Conservation (phyloP, 2,329 filamentous ascomycete genomes). For the Penicillium sp. region DNA sequence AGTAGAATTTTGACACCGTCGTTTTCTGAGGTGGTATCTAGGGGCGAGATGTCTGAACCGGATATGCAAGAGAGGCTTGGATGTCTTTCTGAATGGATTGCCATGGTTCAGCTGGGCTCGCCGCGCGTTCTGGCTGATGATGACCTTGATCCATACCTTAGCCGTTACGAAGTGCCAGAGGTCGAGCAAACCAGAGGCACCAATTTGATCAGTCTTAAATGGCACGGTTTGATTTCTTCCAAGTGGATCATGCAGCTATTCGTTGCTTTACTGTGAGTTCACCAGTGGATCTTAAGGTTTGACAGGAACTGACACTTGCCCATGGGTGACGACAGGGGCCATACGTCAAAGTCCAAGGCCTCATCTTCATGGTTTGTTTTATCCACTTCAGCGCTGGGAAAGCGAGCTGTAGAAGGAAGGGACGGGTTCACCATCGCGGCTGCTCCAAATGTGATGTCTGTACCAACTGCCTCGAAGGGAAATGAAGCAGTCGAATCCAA, state of each 20-base stretch:
- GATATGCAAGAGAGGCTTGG: slow-evolving; percentile 57
- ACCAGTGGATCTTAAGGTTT: background rate
- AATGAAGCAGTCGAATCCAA: background rate
- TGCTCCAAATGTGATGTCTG: slow-evolving; percentile 12
- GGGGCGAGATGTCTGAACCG: slow-evolving; percentile 36
- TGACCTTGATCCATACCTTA: slow-evolving; percentile 41
- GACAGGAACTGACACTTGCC: slow-evolving; percentile 10
- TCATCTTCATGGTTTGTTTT: slow-evolving; percentile 34
- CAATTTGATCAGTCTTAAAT: slow-evolving; percentile 38
- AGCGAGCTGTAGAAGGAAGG: slow-evolving; percentile 35
- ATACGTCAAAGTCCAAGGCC: slow-evolving; percentile 4
- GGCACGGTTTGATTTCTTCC: slow-evolving; percentile 40
- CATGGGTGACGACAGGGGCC: slow-evolving; percentile 15
- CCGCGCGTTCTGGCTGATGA: slow-evolving; percentile 36
- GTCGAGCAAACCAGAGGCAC: slow-evolving; percentile 18
- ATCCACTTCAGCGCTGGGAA: slow-evolving; percentile 30
- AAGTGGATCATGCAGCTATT: slow-evolving; percentile 40
- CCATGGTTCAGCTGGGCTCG: slow-evolving; percentile 47
- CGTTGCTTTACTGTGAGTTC: slow-evolving; percentile 34
- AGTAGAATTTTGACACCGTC: slow-evolving; percentile 29
- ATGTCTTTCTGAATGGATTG: slow-evolving; percentile 60
- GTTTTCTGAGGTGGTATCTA: slow-evolving; percentile 27
- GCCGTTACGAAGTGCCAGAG: slow-evolving; percentile 40
- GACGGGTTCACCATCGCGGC: slow-evolving; percentile 37
- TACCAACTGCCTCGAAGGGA: slow-evolving; percentile 3